phyloP scores from a whole-genome alignment of 2,329 filamentous ascomycete species.

The Ascochyta lentis region DNA sequence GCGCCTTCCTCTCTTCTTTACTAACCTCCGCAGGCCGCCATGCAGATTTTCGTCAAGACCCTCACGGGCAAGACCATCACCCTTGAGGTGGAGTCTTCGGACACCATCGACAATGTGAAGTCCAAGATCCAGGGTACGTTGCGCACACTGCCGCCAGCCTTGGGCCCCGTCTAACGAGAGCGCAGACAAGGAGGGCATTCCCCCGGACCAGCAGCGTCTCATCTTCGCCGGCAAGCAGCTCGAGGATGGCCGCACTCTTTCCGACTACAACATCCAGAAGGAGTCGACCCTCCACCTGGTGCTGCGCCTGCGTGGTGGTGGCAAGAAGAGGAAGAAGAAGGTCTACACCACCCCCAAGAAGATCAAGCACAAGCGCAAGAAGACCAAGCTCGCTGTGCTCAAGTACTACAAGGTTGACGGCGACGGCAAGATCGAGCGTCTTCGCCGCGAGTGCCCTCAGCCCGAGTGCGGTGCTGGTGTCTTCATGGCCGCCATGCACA shows the following conservation, averaged over 20 bases:
- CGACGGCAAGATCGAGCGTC: conserved; percentile 99
- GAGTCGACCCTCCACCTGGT: conserved; percentile 98
- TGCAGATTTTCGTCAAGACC: conserved; percentile 65
- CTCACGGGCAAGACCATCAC: conserved; percentile 99
- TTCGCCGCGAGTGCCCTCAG: conserved; percentile 93
- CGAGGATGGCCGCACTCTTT: conserved; percentile 97
- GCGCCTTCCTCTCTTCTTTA: conserved; percentile 2
- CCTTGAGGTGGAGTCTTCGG: conserved; percentile 99
- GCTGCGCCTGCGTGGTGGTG: conserved; percentile 96
- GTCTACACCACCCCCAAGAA: conserved; percentile 99
- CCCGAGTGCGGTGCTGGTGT: conserved; percentile 94
- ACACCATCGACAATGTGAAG: conserved; percentile 99
- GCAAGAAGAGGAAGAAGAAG: conserved; percentile 99
- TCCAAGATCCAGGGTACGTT: conserved; percentile 80
- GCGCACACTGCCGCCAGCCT: neutral
- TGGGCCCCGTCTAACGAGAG: conserved; percentile 29
- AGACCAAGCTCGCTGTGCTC: conserved; percentile 99
- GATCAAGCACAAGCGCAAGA: conserved; percentile 99
- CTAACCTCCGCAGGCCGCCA: conserved; percentile 47
- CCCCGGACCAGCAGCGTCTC: conserved; percentile 97
- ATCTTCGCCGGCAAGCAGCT: conserved; percentile 99
- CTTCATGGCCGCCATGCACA: conserved; percentile 99
- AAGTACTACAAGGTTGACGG: conserved; percentile 99
- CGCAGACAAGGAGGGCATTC: conserved; percentile 99
- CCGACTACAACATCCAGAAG: conserved; percentile 99